Conservation (phyloP, 768 basidiomycete species). For the Lentinula raphanica region DNA sequence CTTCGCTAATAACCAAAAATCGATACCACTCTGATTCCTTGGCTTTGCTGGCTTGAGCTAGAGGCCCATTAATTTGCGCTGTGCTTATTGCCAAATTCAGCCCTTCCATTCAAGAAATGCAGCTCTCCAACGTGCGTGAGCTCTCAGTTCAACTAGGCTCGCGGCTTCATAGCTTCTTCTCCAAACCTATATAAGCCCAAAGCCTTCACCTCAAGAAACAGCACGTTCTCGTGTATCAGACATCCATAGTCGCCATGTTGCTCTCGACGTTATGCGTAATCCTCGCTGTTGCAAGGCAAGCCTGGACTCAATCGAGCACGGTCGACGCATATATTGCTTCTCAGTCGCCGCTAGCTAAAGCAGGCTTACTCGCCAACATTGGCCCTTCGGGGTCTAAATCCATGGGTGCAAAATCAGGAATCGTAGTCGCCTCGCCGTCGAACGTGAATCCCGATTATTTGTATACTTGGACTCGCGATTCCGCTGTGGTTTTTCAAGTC, state of each 20-base stretch:
- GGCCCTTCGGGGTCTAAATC: slow-evolving; percentile 52
- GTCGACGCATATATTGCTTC: slow-evolving; percentile 48
- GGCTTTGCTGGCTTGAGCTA: neutral
- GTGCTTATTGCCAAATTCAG: neutral
- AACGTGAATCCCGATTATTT: slow-evolving; percentile 47
- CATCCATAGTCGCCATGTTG: too few relatives aligned
- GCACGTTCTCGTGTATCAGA: neutral
- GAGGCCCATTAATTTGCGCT: neutral
- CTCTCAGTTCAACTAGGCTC: too few relatives aligned
- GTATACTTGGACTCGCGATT: slow-evolving; percentile 68
- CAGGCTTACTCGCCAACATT: slow-evolving; percentile 69
- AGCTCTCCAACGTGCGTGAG: neutral
- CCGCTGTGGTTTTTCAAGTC: slow-evolving; percentile 55
- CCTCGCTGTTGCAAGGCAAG: too few relatives aligned
- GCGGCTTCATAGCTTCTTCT: neutral
- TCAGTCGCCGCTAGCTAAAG: slow-evolving; percentile 58
- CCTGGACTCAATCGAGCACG: slow-evolving; percentile 1
- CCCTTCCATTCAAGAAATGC: neutral
- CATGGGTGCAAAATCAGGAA: slow-evolving; percentile 44
- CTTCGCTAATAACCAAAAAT: neutral
- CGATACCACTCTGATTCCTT: neutral
- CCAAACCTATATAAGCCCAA: neutral
- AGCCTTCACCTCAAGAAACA: neutral
- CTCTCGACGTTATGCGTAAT: too few relatives aligned
- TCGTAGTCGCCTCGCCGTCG: slow-evolving; percentile 49